Evolutionary conservation across 2,329 filamentous ascomycete genomes (phyloP).

Genomic region (Emydomyces testavorans): DNA sequence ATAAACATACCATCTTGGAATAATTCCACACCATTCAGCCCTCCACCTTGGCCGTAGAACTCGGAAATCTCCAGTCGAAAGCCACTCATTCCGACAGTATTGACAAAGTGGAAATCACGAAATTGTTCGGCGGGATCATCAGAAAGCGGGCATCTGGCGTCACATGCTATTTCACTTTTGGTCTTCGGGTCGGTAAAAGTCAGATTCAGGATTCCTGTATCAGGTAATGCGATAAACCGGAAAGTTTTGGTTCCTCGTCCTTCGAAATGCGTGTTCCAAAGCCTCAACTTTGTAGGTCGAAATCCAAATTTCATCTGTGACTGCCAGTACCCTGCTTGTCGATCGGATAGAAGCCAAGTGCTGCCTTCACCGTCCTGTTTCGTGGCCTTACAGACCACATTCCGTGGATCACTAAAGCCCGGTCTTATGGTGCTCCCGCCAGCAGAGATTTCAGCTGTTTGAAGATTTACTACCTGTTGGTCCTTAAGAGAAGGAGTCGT

Average conservation of each 20-base stretch:
- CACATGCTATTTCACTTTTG: slow-evolving; percentile 59
- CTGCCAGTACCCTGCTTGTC: slow-evolving; percentile 67
- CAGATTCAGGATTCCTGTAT: slow-evolving; percentile 90
- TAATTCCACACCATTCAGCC: slow-evolving; percentile 73
- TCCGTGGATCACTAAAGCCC: slow-evolving; percentile 64
- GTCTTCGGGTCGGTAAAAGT: slow-evolving; percentile 69
- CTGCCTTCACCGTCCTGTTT: slow-evolving; percentile 57
- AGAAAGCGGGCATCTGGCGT: slow-evolving; percentile 73
- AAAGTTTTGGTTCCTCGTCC: slow-evolving; percentile 81
- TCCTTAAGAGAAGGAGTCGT: slow-evolving; percentile 47
- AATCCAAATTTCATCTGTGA: slow-evolving; percentile 76
- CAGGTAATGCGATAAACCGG: slow-evolving; percentile 71
- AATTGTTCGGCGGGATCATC: slow-evolving; percentile 53
- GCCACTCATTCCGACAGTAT: slow-evolving; percentile 71
- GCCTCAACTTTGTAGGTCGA: slow-evolving; percentile 69
- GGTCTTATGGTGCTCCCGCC: slow-evolving; percentile 45
- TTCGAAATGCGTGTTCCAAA: slow-evolving; percentile 77
- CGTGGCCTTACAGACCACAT: slow-evolving; percentile 65
- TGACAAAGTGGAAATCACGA: slow-evolving; percentile 89
- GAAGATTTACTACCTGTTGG: slow-evolving; percentile 73
- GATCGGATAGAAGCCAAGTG: slow-evolving; percentile 71
- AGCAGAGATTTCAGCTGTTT: slow-evolving; percentile 60
- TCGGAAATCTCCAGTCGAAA: slow-evolving; percentile 77
- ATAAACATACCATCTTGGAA: slow-evolving; percentile 55
- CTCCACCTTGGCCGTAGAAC: slow-evolving; percentile 78